These are phyloP conservation scores for Boletus vinaceobasis DNA, from an alignment of 768 basidiomycete genomes.

Conservation along the genomic window DNA sequence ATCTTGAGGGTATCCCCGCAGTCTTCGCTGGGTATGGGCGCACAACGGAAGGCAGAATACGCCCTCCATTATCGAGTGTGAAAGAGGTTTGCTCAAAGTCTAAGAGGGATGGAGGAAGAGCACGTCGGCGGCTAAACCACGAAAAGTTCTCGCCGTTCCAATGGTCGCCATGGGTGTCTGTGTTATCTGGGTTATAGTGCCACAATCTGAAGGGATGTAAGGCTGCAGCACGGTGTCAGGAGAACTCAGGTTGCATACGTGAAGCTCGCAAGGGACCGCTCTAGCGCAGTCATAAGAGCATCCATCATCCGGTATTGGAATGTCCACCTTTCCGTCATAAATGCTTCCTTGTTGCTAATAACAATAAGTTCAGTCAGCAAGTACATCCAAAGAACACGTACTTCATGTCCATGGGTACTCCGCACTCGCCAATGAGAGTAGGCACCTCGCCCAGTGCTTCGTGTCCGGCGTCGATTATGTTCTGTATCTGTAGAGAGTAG, in stretches of 20 bases:
- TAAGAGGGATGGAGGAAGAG: slow-evolving; percentile 51
- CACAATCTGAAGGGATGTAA: slow-evolving; percentile 57
- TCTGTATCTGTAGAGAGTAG: slow-evolving; percentile 76
- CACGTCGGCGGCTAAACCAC: slow-evolving; percentile 74
- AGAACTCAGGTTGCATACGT: slow-evolving; percentile 54
- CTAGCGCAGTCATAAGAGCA: slow-evolving; percentile 80
- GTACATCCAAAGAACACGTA: slow-evolving; percentile 35
- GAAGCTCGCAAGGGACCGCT: slow-evolving; percentile 74
- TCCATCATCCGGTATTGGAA: slow-evolving; percentile 96
- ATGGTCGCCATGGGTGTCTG: slow-evolving; percentile 72
- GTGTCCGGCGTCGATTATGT: slow-evolving; percentile 69
- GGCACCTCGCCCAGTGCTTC: slow-evolving; percentile 75
- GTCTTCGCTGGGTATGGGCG: slow-evolving; percentile 91
- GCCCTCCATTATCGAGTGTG: slow-evolving; percentile 78
- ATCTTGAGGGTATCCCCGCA: slow-evolving; percentile 74
- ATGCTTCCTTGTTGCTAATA: slow-evolving; percentile 64
- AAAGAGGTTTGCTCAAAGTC: slow-evolving; percentile 57
- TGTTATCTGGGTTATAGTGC: slow-evolving; percentile 92
- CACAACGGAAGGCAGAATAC: slow-evolving; percentile 75
- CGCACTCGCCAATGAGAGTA: slow-evolving; percentile 87
- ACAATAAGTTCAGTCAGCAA: neutral
- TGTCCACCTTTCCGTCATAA: slow-evolving; percentile 65
- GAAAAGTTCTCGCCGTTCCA: slow-evolving; percentile 99
- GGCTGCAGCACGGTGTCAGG: neutral
- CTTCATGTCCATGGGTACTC: slow-evolving; percentile 98